Conservation (phyloP, 352 stramenopile genomes). For the Pythium periplocum region DNA sequence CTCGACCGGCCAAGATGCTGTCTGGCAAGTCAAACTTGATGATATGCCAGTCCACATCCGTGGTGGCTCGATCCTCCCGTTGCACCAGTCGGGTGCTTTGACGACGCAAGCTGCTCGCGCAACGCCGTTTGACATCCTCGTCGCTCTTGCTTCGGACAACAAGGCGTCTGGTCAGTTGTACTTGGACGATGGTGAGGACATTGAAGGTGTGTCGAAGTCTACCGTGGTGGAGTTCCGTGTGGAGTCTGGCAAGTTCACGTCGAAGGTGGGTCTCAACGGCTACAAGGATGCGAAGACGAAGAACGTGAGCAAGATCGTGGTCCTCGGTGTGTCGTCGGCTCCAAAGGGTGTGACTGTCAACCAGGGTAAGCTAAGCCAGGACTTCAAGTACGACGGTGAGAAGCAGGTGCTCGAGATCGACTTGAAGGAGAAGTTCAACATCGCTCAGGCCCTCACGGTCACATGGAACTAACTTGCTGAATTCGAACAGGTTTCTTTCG, state of each 20-base stretch:
- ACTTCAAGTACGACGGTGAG: constrained; percentile 12
- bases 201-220: constrained; percentile 19
- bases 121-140: constrained; percentile 45
- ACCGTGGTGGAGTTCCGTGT: constrained; percentile 32
- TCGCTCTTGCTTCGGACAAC: constrained; percentile 25
- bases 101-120: constrained; percentile 36
- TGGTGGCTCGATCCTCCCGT: constrained; percentile 37
- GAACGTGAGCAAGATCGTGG: constrained; percentile 21
- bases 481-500: too few relatives aligned
- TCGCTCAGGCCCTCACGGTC: constrained; percentile 14
- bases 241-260: constrained; percentile 8
- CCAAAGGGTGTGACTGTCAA: constrained; percentile 5
- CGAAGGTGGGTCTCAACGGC: constrained; percentile 13
- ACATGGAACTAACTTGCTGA: constrained; percentile 3
- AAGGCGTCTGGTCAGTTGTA: constrained; percentile 39
- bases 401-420: constrained; percentile 23
- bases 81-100: constrained; percentile 36
- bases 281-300: constrained; percentile 18
- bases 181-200: constrained; percentile 44
- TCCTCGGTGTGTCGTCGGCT: constrained; percentile 13
- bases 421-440: constrained; percentile 16
- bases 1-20: constrained; percentile 21
- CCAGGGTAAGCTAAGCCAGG: not conserved
- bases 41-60: constrained; percentile 57
- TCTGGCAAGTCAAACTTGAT: constrained; percentile 35